Conservation (phyloP, 1,139 yeast species). For the Candida frijolesensis region DNA sequence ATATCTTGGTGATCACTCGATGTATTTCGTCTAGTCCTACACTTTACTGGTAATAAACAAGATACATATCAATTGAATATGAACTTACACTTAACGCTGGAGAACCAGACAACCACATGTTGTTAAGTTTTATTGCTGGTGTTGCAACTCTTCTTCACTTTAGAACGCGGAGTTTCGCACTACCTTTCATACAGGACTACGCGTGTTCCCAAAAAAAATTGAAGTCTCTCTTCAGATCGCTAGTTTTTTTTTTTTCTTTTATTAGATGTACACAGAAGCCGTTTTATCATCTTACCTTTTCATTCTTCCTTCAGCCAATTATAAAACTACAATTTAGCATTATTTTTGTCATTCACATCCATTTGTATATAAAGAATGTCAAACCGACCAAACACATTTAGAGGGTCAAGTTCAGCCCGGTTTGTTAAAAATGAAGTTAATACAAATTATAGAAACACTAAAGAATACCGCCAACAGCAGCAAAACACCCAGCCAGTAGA, state of each 20-base stretch:
- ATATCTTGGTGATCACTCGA: too few species aligned
- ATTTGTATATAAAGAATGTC: constrained; percentile 8
- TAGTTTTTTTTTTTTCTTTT: not conserved
- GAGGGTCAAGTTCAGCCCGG: constrained; percentile 58
- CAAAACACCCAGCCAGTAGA: constrained; percentile 19
- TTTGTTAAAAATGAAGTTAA: constrained; percentile 46
- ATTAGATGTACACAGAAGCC: not conserved
- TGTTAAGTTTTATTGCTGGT: not conserved
- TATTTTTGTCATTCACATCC: not conserved
- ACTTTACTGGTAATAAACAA: too few species aligned
- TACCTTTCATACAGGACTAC: constrained; percentile 2
- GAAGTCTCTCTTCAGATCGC: not conserved
- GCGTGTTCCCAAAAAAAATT: constrained; percentile 1
- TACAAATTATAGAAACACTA: constrained; percentile 14
- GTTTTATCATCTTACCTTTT: not conserved
- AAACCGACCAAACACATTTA: constrained; percentile 21
- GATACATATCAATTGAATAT: too few species aligned
- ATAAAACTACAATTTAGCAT: not conserved
- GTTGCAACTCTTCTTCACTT: not conserved
- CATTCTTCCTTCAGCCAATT: not conserved
- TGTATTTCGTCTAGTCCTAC: too few species aligned
- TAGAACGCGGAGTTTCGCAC: not conserved
- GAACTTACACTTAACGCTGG: too few species aligned
- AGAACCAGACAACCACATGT: too few species aligned
- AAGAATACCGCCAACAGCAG: constrained; percentile 8